phyloP scores from a whole-genome alignment of 2,329 filamentous ascomycete species.

The Aureobasidium sp. region DNA sequence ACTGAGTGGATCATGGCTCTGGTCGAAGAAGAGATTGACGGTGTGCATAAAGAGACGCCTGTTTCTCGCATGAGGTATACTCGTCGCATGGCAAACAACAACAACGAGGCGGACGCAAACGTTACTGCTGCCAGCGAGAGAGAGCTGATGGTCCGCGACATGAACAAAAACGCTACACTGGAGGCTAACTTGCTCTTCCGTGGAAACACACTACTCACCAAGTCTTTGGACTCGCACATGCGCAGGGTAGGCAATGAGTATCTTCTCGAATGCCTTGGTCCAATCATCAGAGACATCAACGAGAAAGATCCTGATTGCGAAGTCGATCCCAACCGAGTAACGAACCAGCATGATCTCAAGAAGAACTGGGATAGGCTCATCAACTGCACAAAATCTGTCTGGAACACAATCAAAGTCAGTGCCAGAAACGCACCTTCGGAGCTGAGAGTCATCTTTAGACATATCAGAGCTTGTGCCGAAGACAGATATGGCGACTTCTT shows the following conservation, averaged over 20 bases:
- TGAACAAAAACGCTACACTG: conserved; percentile 68
- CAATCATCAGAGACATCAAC: conserved; percentile 82
- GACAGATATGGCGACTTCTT: conserved; percentile 91
- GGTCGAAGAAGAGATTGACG: conserved; percentile 95
- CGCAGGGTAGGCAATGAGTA: conserved; percentile 88
- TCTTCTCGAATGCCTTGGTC: conserved; percentile 74
- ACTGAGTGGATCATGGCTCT: conserved; percentile 87
- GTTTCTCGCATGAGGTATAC: conserved; percentile 60
- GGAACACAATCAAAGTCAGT: conserved; percentile 74
- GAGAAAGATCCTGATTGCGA: conserved; percentile 87
- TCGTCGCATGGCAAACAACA: conserved; percentile 61
- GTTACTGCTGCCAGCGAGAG: conserved; percentile 45
- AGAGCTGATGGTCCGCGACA: conserved; percentile 64
- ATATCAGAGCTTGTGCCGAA: conserved; percentile 84
- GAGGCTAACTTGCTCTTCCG: conserved; percentile 94
- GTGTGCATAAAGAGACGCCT: conserved; percentile 72
- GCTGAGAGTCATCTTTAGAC: conserved; percentile 76
- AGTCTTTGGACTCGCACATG: conserved; percentile 93
- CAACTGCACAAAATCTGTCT: conserved; percentile 69
- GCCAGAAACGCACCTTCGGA: conserved; percentile 69
- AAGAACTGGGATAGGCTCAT: conserved; percentile 77
- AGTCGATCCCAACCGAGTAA: conserved; percentile 78
- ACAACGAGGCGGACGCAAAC: conserved; percentile 41
- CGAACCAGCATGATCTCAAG: conserved; percentile 60
- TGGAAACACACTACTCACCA: conserved; percentile 88